phyloP scores from a whole-genome alignment of 1,139 yeast species.

The Saccharomyces pastorianus region DNA sequence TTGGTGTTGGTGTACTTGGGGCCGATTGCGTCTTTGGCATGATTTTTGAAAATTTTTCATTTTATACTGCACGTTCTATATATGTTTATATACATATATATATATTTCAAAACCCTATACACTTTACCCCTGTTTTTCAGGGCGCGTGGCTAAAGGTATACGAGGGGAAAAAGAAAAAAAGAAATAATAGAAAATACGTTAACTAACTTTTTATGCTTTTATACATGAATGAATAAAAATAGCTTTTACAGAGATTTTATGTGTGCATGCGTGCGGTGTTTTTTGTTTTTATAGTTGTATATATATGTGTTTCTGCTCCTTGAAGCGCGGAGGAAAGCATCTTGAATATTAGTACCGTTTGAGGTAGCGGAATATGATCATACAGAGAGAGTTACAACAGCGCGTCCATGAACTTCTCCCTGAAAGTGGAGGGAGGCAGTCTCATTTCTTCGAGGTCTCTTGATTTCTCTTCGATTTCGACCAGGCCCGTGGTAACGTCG shows the following conservation, averaged over 20 bases:
- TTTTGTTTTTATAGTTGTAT: too few relatives aligned
- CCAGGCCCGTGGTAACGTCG: slow-evolving; percentile 27
- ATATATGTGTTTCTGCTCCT: not conserved
- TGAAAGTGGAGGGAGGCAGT: slow-evolving; percentile 13
- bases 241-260: too few relatives aligned
- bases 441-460: slow-evolving; percentile 20
- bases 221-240: too few relatives aligned
- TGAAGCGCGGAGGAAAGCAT: not conserved
- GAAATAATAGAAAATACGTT: too few relatives aligned
- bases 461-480: slow-evolving; percentile 24
- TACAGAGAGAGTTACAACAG: slow-evolving; percentile 11
- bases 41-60: too few relatives aligned
- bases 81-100: too few relatives aligned
- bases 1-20: not conserved
- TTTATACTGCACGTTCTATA: not conserved
- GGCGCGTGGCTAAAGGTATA: not conserved
- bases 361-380: too few relatives aligned
- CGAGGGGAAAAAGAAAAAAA: not conserved
- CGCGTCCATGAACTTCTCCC: slow-evolving; percentile 24
- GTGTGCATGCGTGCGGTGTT: too few relatives aligned
- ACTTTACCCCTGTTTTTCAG: not conserved
- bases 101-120: not conserved
- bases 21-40: too few relatives aligned
- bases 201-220: not conserved
- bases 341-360: not conserved